A percentile compares a stretch with the other conserved stretches of the same genome.
phyloP scores from a whole-genome alignment of 148 eudicot genomes.

The Amaranthus palmeri region DNA sequence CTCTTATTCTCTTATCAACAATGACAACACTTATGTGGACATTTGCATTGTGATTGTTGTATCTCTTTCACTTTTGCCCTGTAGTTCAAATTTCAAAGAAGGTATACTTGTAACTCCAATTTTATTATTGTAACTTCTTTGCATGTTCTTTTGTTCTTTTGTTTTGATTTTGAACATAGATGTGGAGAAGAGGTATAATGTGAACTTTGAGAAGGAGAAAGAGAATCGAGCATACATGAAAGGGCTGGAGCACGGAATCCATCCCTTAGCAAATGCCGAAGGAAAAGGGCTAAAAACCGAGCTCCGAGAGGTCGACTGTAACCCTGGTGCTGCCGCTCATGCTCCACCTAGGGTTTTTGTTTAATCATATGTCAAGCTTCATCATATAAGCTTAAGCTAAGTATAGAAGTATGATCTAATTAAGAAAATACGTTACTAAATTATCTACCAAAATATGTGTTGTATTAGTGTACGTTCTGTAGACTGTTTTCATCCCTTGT shows the following conservation, averaged over 20 bases:
- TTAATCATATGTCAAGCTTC: background rate
- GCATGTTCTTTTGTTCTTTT: too few species aligned
- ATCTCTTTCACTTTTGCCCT: too few species aligned
- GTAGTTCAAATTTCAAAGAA: too few species aligned
- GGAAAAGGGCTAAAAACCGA: slow-evolving; percentile 71
- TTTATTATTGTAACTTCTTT: background rate
- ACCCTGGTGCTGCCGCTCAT: slow-evolving; percentile 33
- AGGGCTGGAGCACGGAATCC: slow-evolving; percentile 59
- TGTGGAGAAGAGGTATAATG: slow-evolving; percentile 46
- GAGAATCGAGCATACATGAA: slow-evolving; percentile 62
- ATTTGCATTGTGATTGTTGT: too few species aligned
- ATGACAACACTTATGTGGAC: too few species aligned
- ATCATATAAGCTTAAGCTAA: background rate
- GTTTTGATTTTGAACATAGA: slow-evolving; percentile 20
- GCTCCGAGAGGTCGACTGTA: slow-evolving; percentile 70
- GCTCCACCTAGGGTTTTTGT: slow-evolving; percentile 26
- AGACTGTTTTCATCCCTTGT: background rate
- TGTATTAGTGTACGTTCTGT: background rate
- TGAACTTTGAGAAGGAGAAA: slow-evolving; percentile 52
- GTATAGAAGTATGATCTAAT: background rate
- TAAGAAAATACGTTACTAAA: background rate
- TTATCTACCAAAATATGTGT: background rate
- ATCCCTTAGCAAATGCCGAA: slow-evolving; percentile 73
- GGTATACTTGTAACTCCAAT: too few species aligned
- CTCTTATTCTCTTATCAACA: too few species aligned